A percentile compares a stretch with the other conserved stretches of the same genome.
These are phyloP conservation scores for Barnettozyma vustinii DNA, from an alignment of 805 yeast genomes.

Conservation along the genomic window DNA sequence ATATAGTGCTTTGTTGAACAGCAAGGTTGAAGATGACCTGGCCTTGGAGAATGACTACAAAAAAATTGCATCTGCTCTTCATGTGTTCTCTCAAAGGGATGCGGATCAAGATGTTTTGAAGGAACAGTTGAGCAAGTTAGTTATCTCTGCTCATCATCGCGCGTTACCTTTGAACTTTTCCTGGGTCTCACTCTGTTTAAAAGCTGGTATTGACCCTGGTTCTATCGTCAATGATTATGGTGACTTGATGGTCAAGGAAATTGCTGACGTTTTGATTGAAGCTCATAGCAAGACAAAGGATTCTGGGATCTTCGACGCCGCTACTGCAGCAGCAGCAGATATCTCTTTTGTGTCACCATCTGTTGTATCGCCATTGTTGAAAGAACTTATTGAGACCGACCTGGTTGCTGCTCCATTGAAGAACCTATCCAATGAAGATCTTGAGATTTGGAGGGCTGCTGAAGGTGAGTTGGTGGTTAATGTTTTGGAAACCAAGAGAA, in stretches of 20 bases:
- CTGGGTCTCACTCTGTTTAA: conserved; percentile 75
- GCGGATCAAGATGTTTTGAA: conserved; percentile 21
- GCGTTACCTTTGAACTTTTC: conserved; percentile 39
- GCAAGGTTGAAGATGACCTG: conserved; percentile 9
- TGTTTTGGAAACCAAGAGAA: conserved; percentile 44
- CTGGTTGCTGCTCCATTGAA: conserved; percentile 24
- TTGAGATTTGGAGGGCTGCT: conserved; percentile 59
- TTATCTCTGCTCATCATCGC: conserved; percentile 41
- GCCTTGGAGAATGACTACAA: conserved; percentile 23
- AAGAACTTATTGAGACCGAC: conserved; percentile 37
- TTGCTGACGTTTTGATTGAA: conserved; percentile 18
- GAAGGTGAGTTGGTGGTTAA: conserved; percentile 70
- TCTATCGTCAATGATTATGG: conserved; percentile 35
- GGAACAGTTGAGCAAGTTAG: conserved; percentile 32
- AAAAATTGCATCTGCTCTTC: conserved; percentile 32
- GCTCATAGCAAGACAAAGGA: conserved; percentile 19
- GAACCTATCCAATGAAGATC: conserved; percentile 41
- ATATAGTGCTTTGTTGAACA: conserved; percentile 24
- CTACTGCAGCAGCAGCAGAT: conserved; percentile 42
- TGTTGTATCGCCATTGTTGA: conserved; percentile 46
- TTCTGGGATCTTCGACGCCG: conserved; percentile 44
- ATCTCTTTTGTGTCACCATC: conserved; percentile 57
- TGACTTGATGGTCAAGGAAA: conserved; percentile 17
- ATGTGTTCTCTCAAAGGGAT: conserved; percentile 31
- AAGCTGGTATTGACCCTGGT: conserved; percentile 62